These are phyloP conservation scores for Andrographis paniculata DNA, from an alignment of 305 asterid species.

Conservation along the genomic window DNA sequence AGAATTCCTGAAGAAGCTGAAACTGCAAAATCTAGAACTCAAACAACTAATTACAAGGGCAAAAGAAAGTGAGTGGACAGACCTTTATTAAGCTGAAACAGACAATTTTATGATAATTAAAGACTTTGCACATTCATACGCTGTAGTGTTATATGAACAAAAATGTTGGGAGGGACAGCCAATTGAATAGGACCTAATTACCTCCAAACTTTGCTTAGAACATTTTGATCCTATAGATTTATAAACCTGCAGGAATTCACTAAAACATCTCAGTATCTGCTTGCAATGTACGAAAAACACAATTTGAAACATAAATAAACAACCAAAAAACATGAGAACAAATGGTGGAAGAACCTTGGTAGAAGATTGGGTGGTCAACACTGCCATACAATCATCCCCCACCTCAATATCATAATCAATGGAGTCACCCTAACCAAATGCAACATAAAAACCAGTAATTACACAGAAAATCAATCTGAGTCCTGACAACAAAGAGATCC, in stretches of 20 bases:
- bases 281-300: background rate
- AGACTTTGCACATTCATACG: too few relatives aligned
- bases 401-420: constrained; percentile 49
- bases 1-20: too few relatives aligned
- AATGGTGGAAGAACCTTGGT: constrained; percentile 54
- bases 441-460: background rate
- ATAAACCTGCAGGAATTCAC: constrained; percentile 53
- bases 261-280: constrained; percentile 4
- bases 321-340: background rate
- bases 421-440: constrained; percentile 60
- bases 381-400: constrained; percentile 64
- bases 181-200: constrained; percentile 19
- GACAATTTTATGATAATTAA: too few relatives aligned
- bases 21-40: too few relatives aligned
- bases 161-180: too few relatives aligned
- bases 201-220: constrained; percentile 70
- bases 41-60: too few relatives aligned
- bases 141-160: too few relatives aligned
- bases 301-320: background rate
- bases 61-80: too few relatives aligned
- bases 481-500: background rate
- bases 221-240: constrained; percentile 60
- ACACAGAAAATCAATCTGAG: background rate
- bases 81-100: too few relatives aligned
- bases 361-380: constrained; percentile 93